These are phyloP conservation scores for Pleoardoris graminearum DNA, from an alignment of 2,329 filamentous ascomycete species.

Conservation along the genomic window DNA sequence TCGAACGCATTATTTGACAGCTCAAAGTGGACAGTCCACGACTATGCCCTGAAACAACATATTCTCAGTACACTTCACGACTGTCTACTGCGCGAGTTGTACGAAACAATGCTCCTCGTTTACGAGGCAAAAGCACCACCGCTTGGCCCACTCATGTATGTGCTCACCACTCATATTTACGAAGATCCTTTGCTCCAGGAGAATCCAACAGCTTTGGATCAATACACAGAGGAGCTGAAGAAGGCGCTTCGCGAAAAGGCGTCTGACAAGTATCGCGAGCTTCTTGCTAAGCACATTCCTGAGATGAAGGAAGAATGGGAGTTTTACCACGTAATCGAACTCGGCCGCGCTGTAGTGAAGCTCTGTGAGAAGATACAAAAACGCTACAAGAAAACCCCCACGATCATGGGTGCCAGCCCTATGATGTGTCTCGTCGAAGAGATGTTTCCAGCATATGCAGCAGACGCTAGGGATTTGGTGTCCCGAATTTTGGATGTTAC, in stretches of 20 bases:
- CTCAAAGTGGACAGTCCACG: constrained; percentile 55
- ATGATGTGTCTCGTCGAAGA: constrained; percentile 76
- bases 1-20: constrained; percentile 52
- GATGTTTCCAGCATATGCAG: constrained; percentile 86
- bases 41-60: constrained; percentile 67
- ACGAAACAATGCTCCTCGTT: constrained; percentile 81
- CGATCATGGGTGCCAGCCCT: constrained; percentile 77
- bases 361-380: constrained; percentile 89
- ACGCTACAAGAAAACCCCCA: constrained; percentile 83
- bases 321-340: constrained; percentile 84
- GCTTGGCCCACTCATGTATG: constrained; percentile 76
- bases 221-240: constrained; percentile 73
- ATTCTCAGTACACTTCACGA: constrained; percentile 77
- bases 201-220: constrained; percentile 68
- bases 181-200: constrained; percentile 75
- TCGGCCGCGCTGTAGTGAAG: constrained; percentile 83
- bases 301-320: constrained; percentile 83
- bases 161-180: constrained; percentile 82
- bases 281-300: constrained; percentile 79
- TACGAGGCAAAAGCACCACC: constrained; percentile 87
- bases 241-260: constrained; percentile 75
- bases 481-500: constrained; percentile 76
- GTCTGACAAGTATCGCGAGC: constrained; percentile 74
- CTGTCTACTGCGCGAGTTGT: constrained; percentile 81
- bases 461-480: constrained; percentile 84